Evolutionary conservation across 2,329 filamentous ascomycete genomes (phyloP).

Genomic region (Colletotrichum sp.): DNA sequence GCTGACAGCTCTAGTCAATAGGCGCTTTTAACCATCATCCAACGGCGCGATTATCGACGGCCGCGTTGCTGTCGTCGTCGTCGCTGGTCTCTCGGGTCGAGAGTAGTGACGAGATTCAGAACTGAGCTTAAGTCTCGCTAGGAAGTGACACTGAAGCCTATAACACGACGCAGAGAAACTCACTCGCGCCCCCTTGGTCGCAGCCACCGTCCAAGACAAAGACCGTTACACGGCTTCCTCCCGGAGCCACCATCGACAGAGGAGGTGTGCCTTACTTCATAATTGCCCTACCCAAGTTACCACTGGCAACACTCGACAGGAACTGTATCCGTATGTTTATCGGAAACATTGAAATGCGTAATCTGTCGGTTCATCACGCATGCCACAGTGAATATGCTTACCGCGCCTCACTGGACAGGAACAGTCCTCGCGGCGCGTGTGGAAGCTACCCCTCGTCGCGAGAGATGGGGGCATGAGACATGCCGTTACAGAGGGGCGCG

Average conservation of each 20-base stretch:
- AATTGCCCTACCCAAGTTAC: background rate
- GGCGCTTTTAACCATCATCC: background rate
- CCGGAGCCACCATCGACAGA: background rate
- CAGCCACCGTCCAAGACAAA: background rate
- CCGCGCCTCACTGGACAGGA: background rate
- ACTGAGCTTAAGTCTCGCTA: background rate
- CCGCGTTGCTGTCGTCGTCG: background rate
- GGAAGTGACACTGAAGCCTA: background rate
- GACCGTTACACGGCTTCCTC: background rate
- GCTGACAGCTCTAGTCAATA: background rate
- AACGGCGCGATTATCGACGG: background rate
- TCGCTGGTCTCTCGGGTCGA: background rate
- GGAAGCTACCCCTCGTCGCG: background rate
- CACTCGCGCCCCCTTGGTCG: background rate
- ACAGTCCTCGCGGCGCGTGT: background rate
- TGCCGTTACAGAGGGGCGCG: constrained; percentile 9
- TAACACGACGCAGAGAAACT: background rate
- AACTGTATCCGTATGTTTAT: background rate
- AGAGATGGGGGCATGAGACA: background rate
- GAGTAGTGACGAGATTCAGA: background rate
- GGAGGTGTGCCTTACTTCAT: background rate
- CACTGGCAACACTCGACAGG: background rate
- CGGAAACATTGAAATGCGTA: background rate
- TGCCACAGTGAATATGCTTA: background rate
- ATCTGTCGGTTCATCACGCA: background rate